Evolutionary conservation across 2,329 filamentous ascomycete species (phyloP).

Genomic region (Botrytis byssoidea): DNA sequence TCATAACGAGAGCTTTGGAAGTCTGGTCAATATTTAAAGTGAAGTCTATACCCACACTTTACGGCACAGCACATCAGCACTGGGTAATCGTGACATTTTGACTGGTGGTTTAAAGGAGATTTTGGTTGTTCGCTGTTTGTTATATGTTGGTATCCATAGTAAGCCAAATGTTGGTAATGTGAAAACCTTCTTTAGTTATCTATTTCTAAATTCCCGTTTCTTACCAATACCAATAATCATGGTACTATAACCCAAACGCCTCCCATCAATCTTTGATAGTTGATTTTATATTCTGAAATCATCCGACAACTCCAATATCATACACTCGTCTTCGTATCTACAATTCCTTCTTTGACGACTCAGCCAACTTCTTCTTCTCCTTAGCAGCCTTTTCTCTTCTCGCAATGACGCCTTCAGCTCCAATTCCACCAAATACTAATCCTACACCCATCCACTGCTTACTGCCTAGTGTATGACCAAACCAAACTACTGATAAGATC

Average conservation of each 20-base stretch:
- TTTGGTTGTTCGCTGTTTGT: not conserved
- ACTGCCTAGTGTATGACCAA: constrained; percentile 79
- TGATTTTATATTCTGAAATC: not conserved
- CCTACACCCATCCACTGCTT: constrained; percentile 94
- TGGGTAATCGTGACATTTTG: not conserved
- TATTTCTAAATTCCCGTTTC: not conserved
- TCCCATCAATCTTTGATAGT: not conserved
- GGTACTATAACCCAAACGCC: not conserved
- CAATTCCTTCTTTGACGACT: constrained; percentile 33
- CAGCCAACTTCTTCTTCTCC: constrained; percentile 43
- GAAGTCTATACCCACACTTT: not conserved
- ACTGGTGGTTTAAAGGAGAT: too few species aligned
- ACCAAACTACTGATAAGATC: constrained; percentile 92
- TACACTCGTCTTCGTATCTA: constrained; percentile 14
- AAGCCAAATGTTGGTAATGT: not conserved
- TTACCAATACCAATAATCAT: not conserved
- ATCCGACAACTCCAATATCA: not conserved
- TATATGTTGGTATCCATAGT: not conserved
- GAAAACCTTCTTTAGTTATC: not conserved
- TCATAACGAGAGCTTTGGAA: not conserved
- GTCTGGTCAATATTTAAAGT: not conserved
- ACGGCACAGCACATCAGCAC: not conserved
- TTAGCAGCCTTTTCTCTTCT: constrained; percentile 81
- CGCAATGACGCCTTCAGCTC: constrained; percentile 81
- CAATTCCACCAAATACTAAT: constrained; percentile 92